These are phyloP conservation scores for Inonotus obliquus DNA, from an alignment of 1,284 basidiomycete species.

Conservation along the genomic window DNA sequence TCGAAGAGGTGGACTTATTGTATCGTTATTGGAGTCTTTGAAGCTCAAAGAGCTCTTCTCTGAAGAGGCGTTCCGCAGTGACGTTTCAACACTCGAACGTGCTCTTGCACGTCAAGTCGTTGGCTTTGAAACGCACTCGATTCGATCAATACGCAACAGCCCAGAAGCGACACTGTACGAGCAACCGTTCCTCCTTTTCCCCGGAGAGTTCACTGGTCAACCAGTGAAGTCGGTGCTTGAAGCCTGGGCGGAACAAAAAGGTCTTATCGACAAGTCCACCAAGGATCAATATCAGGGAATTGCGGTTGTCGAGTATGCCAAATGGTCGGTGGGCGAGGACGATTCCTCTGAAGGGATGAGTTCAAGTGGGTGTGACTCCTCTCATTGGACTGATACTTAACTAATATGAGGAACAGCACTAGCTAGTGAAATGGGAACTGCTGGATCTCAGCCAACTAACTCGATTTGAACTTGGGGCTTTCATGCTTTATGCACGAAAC, in stretches of 20 bases:
- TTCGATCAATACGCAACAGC: constrained; percentile 40
- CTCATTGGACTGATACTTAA: background rate
- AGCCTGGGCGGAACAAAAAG: constrained; percentile 62
- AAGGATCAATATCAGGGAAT: constrained; percentile 38
- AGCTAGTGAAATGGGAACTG: constrained; percentile 4
- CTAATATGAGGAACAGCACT: background rate
- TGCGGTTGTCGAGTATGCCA: constrained; percentile 57
- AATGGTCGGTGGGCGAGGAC: constrained; percentile 56
- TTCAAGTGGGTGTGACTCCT: constrained; percentile 3
- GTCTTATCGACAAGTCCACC: constrained; percentile 36
- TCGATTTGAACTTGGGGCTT: background rate
- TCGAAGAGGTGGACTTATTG: constrained; percentile 65
- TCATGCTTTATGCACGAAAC: background rate
- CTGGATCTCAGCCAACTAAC: background rate
- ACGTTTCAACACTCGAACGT: constrained; percentile 67
- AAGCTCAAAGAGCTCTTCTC: constrained; percentile 40
- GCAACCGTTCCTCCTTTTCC: constrained; percentile 80
- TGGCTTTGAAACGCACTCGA: constrained; percentile 73
- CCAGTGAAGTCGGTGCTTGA: constrained; percentile 61
- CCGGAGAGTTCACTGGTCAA: constrained; percentile 45
- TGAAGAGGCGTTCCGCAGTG: constrained; percentile 41
- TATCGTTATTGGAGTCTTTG: constrained; percentile 54
- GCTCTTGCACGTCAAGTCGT: constrained; percentile 82
- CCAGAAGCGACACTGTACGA: constrained; percentile 68
- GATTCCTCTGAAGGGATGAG: background rate